phyloP scores from a whole-genome alignment of 140 eudicot genomes.

The Anethum foeniculum region DNA sequence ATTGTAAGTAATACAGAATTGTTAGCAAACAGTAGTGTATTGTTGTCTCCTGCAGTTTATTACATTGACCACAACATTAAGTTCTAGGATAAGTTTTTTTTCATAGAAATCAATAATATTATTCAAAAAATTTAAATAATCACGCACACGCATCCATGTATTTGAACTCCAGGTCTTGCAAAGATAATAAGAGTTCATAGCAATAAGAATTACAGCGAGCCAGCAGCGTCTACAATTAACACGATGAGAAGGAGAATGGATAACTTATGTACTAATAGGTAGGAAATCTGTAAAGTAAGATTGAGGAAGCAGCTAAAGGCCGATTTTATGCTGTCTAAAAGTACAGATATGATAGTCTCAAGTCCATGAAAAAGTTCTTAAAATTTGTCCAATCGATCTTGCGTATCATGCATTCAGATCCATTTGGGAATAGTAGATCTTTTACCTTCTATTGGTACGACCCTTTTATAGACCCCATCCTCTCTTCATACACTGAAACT shows the following conservation, averaged over 20 bases:
- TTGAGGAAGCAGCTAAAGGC: conserved; percentile 1
- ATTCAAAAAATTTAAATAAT: too few relatives aligned
- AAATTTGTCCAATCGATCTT: background rate
- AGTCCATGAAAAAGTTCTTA: background rate
- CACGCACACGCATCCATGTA: background rate
- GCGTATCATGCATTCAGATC: background rate
- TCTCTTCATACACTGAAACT: background rate
- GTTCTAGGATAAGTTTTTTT: background rate
- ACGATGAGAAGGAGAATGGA: background rate
- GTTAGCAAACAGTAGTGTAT: background rate
- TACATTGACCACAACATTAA: background rate
- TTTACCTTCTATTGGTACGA: background rate
- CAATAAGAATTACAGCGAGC: background rate
- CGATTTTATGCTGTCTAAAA: background rate
- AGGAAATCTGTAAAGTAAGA: background rate
- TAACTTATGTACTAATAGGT: background rate
- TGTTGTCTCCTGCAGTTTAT: background rate
- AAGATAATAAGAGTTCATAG: too few relatives aligned
- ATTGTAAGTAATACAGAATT: background rate
- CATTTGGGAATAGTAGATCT: background rate
- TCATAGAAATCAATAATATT: too few relatives aligned
- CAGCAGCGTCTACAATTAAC: background rate
- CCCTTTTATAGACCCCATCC: background rate
- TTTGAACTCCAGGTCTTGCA: too few relatives aligned
- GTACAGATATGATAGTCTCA: background rate